phyloP scores from a whole-genome alignment of 306 rosid species.

The Datisca glomerata region DNA sequence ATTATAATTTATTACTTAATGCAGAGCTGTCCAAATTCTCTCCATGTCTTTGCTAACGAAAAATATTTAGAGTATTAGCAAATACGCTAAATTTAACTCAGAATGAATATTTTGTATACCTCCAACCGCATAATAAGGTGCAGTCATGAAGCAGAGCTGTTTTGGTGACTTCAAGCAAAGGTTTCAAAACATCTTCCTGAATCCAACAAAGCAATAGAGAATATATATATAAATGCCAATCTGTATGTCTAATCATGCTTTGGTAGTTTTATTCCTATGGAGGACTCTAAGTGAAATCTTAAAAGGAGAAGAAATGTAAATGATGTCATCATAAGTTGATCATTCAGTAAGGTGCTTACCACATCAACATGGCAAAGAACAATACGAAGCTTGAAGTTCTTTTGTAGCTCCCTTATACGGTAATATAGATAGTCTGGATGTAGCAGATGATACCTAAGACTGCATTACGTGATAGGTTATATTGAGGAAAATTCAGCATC shows the following conservation, averaged over 20 bases:
- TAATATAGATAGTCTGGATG: conserved; percentile 89
- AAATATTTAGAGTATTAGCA: neutral
- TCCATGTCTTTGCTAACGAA: neutral
- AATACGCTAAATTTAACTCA: neutral
- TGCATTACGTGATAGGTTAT: too few species aligned
- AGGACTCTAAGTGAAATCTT: too few species aligned
- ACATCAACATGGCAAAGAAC: conserved; percentile 91
- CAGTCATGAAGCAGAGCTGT: conserved; percentile 95
- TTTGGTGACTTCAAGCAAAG: conserved; percentile 92
- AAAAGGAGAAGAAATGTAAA: too few species aligned
- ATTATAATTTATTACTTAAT: too few species aligned
- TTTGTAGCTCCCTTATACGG: conserved; percentile 89
- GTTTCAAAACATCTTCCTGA: conserved; percentile 91
- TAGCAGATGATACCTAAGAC: conserved; percentile 94
- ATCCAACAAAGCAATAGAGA: conserved; percentile 13
- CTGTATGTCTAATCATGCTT: neutral
- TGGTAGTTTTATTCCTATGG: too few species aligned
- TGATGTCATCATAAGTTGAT: too few species aligned
- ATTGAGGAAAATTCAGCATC: too few species aligned
- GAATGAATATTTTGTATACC: conserved; percentile 32
- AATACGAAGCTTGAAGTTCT: conserved; percentile 81
- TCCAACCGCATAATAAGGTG: conserved; percentile 88
- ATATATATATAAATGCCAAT: neutral
- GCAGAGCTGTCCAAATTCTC: too few species aligned
- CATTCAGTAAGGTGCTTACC: conserved; percentile 30